These are phyloP conservation scores for Colletotrichum graminicola DNA, from an alignment of 2,329 filamentous ascomycete species.

Conservation along the genomic window DNA sequence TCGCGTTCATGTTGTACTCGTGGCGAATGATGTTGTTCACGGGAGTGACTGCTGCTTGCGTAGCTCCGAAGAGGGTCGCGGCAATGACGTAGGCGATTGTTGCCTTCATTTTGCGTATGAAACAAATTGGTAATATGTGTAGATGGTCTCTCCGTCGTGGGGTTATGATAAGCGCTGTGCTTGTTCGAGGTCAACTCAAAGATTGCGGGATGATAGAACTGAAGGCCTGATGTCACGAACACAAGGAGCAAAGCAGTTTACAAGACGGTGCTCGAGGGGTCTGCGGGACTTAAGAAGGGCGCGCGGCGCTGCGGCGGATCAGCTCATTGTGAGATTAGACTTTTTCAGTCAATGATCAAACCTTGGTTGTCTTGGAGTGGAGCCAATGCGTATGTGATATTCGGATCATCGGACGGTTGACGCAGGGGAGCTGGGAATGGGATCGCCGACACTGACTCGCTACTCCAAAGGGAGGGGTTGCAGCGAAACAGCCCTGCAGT, in stretches of 20 bases:
- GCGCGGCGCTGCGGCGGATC: conserved; percentile 4
- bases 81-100: conserved; percentile 29
- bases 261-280: background rate
- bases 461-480: background rate
- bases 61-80: conserved; percentile 30
- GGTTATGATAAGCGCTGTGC: background rate
- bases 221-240: background rate
- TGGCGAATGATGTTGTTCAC: conserved; percentile 40
- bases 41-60: conserved; percentile 35
- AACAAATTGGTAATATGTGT: background rate
- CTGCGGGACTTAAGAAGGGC: background rate
- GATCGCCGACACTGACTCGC: conserved; percentile 34
- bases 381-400: conserved; percentile 37
- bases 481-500: background rate
- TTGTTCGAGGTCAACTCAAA: conserved; percentile 28
- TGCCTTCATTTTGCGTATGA: conserved; percentile 28
- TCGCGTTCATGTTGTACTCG: conserved; percentile 40
- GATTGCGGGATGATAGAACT: background rate
- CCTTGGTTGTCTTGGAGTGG: conserved; percentile 36
- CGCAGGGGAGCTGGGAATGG: conserved; percentile 15
- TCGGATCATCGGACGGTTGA: conserved; percentile 33
- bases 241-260: background rate
- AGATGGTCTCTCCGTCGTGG: background rate
- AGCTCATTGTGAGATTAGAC: conserved; percentile 21
- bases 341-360: conserved; percentile 25